phyloP scores from a whole-genome alignment of 164 flowering plant genomes.

The Chimonanthus salicifolius region DNA sequence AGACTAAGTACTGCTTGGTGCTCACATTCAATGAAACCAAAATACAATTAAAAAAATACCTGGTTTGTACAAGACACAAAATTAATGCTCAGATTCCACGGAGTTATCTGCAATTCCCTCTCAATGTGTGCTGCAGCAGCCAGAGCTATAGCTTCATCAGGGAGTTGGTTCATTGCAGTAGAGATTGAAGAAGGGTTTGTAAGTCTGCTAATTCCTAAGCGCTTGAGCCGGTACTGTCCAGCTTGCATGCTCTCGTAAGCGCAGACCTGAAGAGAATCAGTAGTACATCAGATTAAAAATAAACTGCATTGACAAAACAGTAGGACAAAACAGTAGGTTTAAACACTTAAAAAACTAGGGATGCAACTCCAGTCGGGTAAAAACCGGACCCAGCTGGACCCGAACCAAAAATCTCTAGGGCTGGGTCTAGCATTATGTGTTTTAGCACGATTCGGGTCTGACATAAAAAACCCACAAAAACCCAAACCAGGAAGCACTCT shows the following conservation, averaged over 20 bases:
- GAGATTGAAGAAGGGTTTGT: slow-evolving; percentile 65
- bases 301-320: not conserved
- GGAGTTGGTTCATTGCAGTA: slow-evolving; percentile 93
- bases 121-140: slow-evolving; percentile 99
- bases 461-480: too few species aligned
- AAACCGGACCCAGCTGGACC: too few species aligned
- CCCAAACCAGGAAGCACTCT: too few species aligned
- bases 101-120: slow-evolving; percentile 91
- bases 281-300: not conserved
- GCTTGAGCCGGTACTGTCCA: slow-evolving; percentile 77
- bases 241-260: slow-evolving; percentile 96
- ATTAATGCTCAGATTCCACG: slow-evolving; percentile 94
- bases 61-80: slow-evolving; percentile 86
- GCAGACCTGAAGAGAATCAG: slow-evolving; percentile 55
- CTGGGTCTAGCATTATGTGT: too few species aligned
- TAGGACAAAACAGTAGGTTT: not conserved
- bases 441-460: too few species aligned
- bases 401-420: too few species aligned
- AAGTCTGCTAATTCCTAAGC: slow-evolving; percentile 75
- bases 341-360: too few species aligned
- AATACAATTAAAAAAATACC: slow-evolving; percentile 29
- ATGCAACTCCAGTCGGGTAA: too few species aligned
- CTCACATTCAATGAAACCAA: too few species aligned
- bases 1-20: too few species aligned
- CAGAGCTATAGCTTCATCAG: slow-evolving; percentile 90